Evolutionary conservation across 2,329 filamentous ascomycete genomes (phyloP).

Genomic region (Penicillium decumbens): DNA sequence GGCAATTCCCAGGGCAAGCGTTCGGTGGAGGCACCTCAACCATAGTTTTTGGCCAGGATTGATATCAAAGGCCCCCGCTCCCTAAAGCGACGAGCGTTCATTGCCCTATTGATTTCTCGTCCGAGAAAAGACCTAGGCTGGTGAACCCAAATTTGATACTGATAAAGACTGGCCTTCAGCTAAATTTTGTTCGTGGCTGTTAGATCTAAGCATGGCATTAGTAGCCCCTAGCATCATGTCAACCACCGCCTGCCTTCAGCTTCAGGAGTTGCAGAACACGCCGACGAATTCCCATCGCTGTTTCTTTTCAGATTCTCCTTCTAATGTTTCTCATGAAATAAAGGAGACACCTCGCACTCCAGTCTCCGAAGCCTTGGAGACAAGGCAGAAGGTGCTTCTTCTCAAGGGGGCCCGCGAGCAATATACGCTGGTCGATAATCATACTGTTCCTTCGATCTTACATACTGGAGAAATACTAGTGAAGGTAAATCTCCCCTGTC

Average conservation of each 20-base stretch:
- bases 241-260: slow-evolving; percentile 24
- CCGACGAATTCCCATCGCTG: slow-evolving; percentile 15
- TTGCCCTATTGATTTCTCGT: slow-evolving; percentile 17
- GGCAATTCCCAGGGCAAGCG: slow-evolving; percentile 2
- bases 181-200: background rate
- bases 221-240: slow-evolving; percentile 20
- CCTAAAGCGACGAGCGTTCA: slow-evolving; percentile 10
- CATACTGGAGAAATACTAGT: slow-evolving; percentile 56
- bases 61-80: slow-evolving; percentile 18
- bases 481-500: slow-evolving; percentile 36
- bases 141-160: slow-evolving; percentile 13
- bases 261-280: slow-evolving; percentile 15
- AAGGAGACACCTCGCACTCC: background rate
- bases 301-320: slow-evolving; percentile 6
- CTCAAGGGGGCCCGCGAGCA: slow-evolving; percentile 49
- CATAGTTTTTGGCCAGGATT: slow-evolving; percentile 12
- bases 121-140: slow-evolving; percentile 15
- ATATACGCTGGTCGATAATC: slow-evolving; percentile 46
- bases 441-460: slow-evolving; percentile 46
- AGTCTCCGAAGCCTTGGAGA: slow-evolving; percentile 3
- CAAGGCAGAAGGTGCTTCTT: slow-evolving; percentile 47
- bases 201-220: slow-evolving; percentile 13
- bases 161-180: slow-evolving; percentile 3
- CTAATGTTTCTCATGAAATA: slow-evolving; percentile 1
- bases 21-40: slow-evolving; percentile 9